Evolutionary conservation across 139 green algal species (phyloP).

Genomic region (Tetraselmis striata): DNA sequence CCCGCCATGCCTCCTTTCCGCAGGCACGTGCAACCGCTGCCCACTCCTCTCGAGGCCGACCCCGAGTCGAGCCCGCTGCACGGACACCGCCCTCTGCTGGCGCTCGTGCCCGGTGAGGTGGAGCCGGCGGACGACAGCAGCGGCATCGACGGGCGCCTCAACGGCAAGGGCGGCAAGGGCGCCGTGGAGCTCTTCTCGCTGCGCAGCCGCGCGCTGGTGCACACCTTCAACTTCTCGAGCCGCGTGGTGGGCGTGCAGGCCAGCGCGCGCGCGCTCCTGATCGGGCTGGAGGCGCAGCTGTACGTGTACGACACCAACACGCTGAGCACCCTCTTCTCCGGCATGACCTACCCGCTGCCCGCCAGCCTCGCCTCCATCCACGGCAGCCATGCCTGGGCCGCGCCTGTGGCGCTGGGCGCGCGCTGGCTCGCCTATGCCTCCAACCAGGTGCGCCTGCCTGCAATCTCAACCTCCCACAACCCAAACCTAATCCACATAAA

Average conservation of each 20-base stretch:
- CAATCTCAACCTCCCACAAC: too few species aligned
- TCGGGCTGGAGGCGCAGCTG: constrained; percentile 40
- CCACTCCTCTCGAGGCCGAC: constrained; percentile 5
- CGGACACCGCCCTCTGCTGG: constrained; percentile 1
- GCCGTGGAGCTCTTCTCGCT: constrained; percentile 33
- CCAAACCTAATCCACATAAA: neutral
- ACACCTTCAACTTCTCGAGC: constrained; percentile 20
- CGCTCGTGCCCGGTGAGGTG: neutral
- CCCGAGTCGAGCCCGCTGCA: neutral
- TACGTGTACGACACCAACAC: constrained; percentile 34
- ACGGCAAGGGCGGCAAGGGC: neutral
- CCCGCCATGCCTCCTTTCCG: neutral
- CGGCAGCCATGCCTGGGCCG: constrained; percentile 1
- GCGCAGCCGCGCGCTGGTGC: constrained; percentile 20
- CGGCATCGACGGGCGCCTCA: too few species aligned
- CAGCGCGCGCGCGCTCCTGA: constrained; percentile 21
- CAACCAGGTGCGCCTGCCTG: constrained; percentile 38
- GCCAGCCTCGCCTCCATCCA: neutral
- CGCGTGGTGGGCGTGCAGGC: constrained; percentile 20
- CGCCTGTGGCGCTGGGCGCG: constrained; percentile 40
- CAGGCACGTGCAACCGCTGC: constrained; percentile 26
- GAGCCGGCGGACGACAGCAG: neutral
- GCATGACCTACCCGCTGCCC: constrained; percentile 38
- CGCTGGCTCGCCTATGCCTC: constrained; percentile 55
- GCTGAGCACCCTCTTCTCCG: constrained; percentile 40